Evolutionary conservation across 495 filamentous ascomycete genomes (phyloP), one percentile per base, ranked within the genome.

Genomic region (Friedmanniomyces endolithicus): DNA sequence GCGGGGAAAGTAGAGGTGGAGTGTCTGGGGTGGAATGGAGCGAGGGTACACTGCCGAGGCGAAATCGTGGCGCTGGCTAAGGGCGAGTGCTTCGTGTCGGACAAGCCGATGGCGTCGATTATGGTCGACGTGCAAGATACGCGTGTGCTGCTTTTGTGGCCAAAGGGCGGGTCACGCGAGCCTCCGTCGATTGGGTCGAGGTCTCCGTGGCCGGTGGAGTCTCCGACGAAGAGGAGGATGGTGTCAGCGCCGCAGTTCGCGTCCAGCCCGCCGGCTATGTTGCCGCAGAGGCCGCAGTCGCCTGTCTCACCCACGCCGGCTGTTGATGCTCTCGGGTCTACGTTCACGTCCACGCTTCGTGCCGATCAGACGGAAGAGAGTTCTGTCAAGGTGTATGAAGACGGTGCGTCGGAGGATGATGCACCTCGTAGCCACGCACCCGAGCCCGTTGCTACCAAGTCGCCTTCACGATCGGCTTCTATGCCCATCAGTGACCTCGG

Each of bases 101-200:
- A 94, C 70, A 90, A 87, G 40, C 88, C 90, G 65, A 76, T 83
- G 64, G 84, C 82, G 33, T 88, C 95, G 64, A 90, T 98, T 64
- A 94, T 98, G 84, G 72, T 97, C 53, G 89, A 97, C 72, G 88
- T 96, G 29, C 87, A 94, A 53, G 89, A 96, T 62, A 83, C 90
- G 48, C 81, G 92, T 44, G 89, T 96, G 7, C 70, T 94, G 67
- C 70, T 98, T 48, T 78, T 79, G 66, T 98, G 92, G 92, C 92
- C 92, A 25, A 77, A 71, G 53, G 73, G 67, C 45, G 78, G 81
- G 52, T 70, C 74, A 43, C 82, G 80, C 63, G 74, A 77, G 44
- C 75, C 80, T 59, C 75, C 74, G 34, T 73, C 83, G n/a, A 75
- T 78, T 17, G 73, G 80, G 48, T 75, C 82, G 22, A 84, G 87